A percentile compares a stretch with the other conserved stretches of the same genome.
phyloP scores from a whole-genome alignment of 2,329 filamentous ascomycete species.

The Coleophoma eucalyptorum region DNA sequence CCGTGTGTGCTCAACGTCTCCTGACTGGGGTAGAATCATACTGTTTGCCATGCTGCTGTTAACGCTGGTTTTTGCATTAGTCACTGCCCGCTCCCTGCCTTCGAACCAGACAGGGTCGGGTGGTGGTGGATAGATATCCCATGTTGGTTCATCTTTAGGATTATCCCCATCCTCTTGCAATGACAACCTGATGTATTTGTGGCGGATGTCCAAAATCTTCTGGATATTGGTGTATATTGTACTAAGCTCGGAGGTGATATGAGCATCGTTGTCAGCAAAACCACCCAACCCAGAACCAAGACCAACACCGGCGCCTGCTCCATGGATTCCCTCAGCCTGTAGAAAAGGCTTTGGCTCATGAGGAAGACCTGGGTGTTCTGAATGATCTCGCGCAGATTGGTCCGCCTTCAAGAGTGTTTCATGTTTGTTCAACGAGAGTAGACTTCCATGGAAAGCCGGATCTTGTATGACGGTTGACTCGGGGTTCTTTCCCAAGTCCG shows the following conservation, averaged over 20 bases:
- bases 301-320: constrained; percentile 54
- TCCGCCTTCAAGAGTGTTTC: constrained; percentile 23
- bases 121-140: constrained; percentile 87
- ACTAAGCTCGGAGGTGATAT: constrained; percentile 78
- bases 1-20: constrained; percentile 20
- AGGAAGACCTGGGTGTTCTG: constrained; percentile 44
- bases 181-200: constrained; percentile 85
- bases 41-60: constrained; percentile 39
- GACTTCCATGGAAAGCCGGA: constrained; percentile 10
- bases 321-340: constrained; percentile 49
- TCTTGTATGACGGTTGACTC: constrained; percentile 27
- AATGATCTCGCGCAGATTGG: constrained; percentile 34
- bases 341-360: constrained; percentile 52
- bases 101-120: constrained; percentile 88
- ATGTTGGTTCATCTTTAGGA: constrained; percentile 77
- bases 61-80: constrained; percentile 37
- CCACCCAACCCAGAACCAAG: constrained; percentile 58
- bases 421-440: constrained; percentile 10
- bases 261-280: constrained; percentile 68
- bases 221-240: constrained; percentile 89
- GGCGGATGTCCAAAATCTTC: constrained; percentile 79
- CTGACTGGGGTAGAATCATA: constrained; percentile 20
- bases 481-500: constrained; percentile 22
- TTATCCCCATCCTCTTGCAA: constrained; percentile 80
- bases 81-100: constrained; percentile 23